Evolutionary conservation across 495 filamentous ascomycete species (phyloP).

Genomic region (Penicillium bialowiezense): DNA sequence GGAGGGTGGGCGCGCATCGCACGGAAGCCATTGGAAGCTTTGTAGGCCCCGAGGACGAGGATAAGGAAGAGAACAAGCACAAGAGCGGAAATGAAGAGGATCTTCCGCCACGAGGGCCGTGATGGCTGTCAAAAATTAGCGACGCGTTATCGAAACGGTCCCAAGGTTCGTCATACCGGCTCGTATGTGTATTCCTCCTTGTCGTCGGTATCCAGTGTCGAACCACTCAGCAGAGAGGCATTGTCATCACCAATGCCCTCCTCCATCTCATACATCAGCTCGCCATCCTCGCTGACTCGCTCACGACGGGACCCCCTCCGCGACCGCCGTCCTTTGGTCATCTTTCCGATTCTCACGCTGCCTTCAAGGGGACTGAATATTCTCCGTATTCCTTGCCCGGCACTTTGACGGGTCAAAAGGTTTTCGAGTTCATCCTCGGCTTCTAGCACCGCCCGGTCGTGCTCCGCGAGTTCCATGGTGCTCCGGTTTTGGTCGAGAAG

Average conservation of each 20-base stretch:
- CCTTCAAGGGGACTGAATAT: conserved; percentile 43
- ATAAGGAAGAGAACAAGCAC: conserved; percentile 51
- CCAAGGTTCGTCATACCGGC: conserved; percentile 21
- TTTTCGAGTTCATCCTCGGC: conserved; percentile 89
- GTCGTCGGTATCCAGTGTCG: conserved; percentile 44
- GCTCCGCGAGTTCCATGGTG: conserved; percentile 65
- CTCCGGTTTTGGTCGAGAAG: conserved; percentile 60
- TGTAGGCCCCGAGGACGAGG: conserved; percentile 53
- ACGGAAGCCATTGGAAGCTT: conserved; percentile 42
- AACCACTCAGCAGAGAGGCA: conserved; percentile 34
- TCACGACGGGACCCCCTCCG: conserved; percentile 40
- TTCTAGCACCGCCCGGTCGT: conserved; percentile 73
- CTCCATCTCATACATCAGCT: conserved; percentile 88
- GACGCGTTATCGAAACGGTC: not conserved
- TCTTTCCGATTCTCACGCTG: conserved; percentile 57
- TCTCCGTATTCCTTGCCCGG: conserved; percentile 46
- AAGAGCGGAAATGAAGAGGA: conserved; percentile 31
- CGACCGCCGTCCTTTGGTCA: conserved; percentile 39
- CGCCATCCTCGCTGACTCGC: conserved; percentile 59
- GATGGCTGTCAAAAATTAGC: conserved; percentile 8
- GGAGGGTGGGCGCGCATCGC: conserved; percentile 17
- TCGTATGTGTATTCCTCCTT: conserved; percentile 30
- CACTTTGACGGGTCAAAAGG: conserved; percentile 57
- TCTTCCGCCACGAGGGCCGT: conserved; percentile 29
- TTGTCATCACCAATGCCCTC: conserved; percentile 72